Base-by-base conservation (phyloP, 1,284 basidiomycete genomes). In the Phylloboletellus chloephorus region DNA sequence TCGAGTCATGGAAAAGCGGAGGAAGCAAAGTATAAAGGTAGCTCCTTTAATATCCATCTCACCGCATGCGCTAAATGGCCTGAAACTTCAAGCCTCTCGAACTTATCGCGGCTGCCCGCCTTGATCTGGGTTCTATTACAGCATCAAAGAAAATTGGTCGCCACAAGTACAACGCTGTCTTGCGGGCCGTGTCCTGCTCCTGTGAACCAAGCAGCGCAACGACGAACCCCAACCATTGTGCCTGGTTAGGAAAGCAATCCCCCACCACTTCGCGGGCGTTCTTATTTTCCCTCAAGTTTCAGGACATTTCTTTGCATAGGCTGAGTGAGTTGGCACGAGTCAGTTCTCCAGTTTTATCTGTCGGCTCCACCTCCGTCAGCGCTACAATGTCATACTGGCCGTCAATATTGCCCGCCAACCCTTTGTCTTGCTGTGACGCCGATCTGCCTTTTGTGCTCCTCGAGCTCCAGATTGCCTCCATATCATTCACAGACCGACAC, bases 381-480 rank as follows among this genome's bases (percentile, higher is more conserved):
- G 54, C 67, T 2, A 57, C 84, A 19, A 55, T 69, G 13, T 73
- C 73, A 3, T 74, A 80, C 54, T 85, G 80, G 79, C 76, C 79
- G 7, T 58, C 68, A 21, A 61, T 60, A 21, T 12, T 51, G 13
- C 31, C 48, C 6, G 12, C 37, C 4, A 59, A 67, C n/a, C 74
- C 76, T 53, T 59, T 21, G 35, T 26, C 80, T 36, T 51, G 54
- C n/a, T 76, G 73, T 22, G 79, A 83, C 52, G 73, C 77, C 4
- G 80, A 79, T 53, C 67, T 72, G 5, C 69, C 82, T 7, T 66
- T 79, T 10, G 39, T 83, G 15, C 72, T 72, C n/a, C 53, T 78
- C 15, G 67, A 71, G 19, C 41, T 73, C 21, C 65, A 61, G n/a
- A 41, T 84, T 3, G 66, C 66, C 7, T 63, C 64, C 5, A 46